Conservation (phyloP, 2,329 filamentous ascomycete genomes). For the Penicillium brasilianum region DNA sequence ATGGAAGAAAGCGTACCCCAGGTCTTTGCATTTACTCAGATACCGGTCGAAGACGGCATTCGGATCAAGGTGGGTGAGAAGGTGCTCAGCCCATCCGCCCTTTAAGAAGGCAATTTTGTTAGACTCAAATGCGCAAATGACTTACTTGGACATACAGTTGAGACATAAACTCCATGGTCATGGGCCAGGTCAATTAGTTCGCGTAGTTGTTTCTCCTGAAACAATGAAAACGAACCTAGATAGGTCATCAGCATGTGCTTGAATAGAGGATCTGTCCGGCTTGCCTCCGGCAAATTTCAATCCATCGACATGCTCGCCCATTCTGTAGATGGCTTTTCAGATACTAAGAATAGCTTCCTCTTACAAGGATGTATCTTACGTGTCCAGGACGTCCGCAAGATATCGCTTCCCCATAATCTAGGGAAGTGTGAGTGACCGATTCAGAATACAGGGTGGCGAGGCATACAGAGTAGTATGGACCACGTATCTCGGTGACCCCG, state of each 20-base stretch:
- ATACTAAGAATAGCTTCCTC: too few relatives aligned
- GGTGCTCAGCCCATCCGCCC: constrained; percentile 61
- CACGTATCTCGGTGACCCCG: constrained; percentile 61
- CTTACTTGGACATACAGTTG: constrained; percentile 46
- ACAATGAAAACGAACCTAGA: constrained; percentile 57
- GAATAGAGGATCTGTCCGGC: neutral
- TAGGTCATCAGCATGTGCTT: neutral
- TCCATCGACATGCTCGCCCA: constrained; percentile 61
- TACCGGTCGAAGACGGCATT: constrained; percentile 57
- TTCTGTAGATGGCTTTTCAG: too few relatives aligned
- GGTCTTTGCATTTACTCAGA: constrained; percentile 57
- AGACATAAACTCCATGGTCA: constrained; percentile 57
- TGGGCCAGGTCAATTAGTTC: constrained; percentile 58
- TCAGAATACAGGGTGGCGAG: neutral
- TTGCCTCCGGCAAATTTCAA: constrained; percentile 60
- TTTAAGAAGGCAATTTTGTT: constrained; percentile 24
- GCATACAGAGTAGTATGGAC: constrained; percentile 59
- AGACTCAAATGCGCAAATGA: neutral
- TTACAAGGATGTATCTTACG: constrained; percentile 46
- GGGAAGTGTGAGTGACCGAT: constrained; percentile 7
- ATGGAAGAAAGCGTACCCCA: constrained; percentile 42
- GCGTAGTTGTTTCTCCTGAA: constrained; percentile 52
- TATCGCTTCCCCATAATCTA: constrained; percentile 59
- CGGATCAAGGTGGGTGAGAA: constrained; percentile 56
- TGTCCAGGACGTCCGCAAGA: constrained; percentile 59